Conservation (phyloP, 2,329 filamentous ascomycete species). For the Penicillium sp. region DNA sequence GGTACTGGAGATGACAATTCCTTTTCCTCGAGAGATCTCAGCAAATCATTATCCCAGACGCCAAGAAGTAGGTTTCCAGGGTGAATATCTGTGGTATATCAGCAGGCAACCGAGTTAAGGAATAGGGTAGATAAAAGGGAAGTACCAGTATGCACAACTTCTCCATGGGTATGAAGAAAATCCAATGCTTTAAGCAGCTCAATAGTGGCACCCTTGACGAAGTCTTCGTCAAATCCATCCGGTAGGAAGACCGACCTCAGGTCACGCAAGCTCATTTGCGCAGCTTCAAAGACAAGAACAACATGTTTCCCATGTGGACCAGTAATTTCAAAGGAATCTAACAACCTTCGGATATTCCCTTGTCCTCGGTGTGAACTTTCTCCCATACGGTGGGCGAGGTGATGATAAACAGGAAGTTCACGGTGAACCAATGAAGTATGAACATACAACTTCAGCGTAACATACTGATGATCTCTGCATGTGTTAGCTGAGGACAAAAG, state of each 20-base stretch:
- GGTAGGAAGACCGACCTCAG: constrained; percentile 19
- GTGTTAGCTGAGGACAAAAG: constrained; percentile 2
- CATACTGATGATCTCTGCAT: constrained; percentile 20
- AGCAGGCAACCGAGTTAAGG: no score
- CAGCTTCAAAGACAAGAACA: constrained; percentile 31
- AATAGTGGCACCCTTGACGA: constrained; percentile 22
- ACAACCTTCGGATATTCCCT: constrained; percentile 28
- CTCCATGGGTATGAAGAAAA: constrained; percentile 30
- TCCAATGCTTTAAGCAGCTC: constrained; percentile 30
- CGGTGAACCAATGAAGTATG: constrained; percentile 23
- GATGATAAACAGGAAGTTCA: constrained; percentile 29
- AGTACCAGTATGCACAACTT: constrained; percentile 31
- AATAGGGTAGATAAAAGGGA: no score
- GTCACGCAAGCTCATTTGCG: constrained; percentile 27
- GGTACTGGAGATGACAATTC: constrained; percentile 31
- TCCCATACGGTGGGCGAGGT: constrained; percentile 18
- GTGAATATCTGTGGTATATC: no score
- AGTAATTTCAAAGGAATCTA: constrained; percentile 32
- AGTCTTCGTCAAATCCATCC: constrained; percentile 21
- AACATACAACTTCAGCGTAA: constrained; percentile 26
- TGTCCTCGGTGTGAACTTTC: constrained; percentile 21
- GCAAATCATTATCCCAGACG: constrained; percentile 28
- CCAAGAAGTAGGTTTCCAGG: constrained; percentile 34
- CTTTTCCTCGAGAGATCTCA: constrained; percentile 28
- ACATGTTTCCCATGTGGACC: constrained; percentile 27